phyloP scores from a whole-genome alignment of 345 rosid species.

The Zanthoxylum bungeanum region DNA sequence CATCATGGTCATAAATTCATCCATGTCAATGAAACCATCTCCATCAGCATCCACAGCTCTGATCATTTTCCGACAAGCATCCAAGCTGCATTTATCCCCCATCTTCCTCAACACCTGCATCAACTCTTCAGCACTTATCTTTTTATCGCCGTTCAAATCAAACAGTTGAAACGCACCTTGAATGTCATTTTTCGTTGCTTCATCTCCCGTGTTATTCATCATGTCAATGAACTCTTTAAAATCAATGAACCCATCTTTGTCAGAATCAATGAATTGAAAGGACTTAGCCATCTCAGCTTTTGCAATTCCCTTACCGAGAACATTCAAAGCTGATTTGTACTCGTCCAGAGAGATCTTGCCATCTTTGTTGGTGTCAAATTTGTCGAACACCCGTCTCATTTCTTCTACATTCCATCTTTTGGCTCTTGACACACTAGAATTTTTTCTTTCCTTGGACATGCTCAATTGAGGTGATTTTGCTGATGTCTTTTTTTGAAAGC shows the following conservation, averaged over 20 bases:
- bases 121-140: too few species aligned
- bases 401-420: constrained; percentile 35
- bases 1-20: constrained; percentile 62
- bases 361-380: too few species aligned
- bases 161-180: too few species aligned
- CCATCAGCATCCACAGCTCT: constrained; percentile 51
- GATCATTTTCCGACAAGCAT: constrained; percentile 49
- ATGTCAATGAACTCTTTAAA: constrained; percentile 47
- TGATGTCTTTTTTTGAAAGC: constrained; percentile 19
- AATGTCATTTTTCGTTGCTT: constrained; percentile 24
- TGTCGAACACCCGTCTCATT: constrained; percentile 48
- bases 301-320: too few species aligned
- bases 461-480: constrained; percentile 15
- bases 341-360: too few species aligned
- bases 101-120: too few species aligned
- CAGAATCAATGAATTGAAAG: constrained; percentile 40
- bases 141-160: too few species aligned
- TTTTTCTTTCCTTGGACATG: constrained; percentile 12
- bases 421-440: constrained; percentile 8
- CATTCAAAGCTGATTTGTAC: too few species aligned
- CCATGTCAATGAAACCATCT: constrained; percentile 45
- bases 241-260: constrained; percentile 55
- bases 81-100: constrained; percentile 47
- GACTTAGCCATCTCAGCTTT: constrained; percentile 32
- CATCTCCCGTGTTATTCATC: constrained; percentile 34